A percentile compares a stretch with the other conserved stretches of the same genome.
These are phyloP conservation scores for Syncephalastrum racemosum DNA, from an alignment of 371 early-diverging fungal species.

Conservation along the genomic window DNA sequence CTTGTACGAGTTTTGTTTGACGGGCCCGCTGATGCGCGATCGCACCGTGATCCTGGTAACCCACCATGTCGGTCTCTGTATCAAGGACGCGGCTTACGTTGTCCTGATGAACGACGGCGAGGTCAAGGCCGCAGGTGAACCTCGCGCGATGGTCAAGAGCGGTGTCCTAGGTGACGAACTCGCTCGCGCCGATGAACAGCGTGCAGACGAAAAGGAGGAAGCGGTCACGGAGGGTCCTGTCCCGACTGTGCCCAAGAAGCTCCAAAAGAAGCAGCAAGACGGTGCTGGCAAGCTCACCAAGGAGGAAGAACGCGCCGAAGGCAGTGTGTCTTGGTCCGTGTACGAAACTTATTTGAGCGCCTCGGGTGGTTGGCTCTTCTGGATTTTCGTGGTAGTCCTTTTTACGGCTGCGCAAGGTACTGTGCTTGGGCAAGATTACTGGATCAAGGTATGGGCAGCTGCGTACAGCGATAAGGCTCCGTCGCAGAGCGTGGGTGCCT, in stretches of 20 bases:
- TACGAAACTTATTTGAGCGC: constrained; percentile 66
- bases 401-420: constrained; percentile 52
- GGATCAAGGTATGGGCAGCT: constrained; percentile 61
- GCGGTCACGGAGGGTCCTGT: constrained; percentile 35
- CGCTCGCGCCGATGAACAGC: constrained; percentile 18
- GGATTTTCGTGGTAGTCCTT: constrained; percentile 47
- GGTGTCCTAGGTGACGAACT: constrained; percentile 52
- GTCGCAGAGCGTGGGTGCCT: neutral
- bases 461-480: constrained; percentile 18
- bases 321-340: constrained; percentile 59
- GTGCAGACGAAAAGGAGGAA: constrained; percentile 18
- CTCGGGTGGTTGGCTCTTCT: constrained; percentile 62
- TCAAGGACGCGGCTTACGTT: constrained; percentile 70
- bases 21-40: constrained; percentile 63
- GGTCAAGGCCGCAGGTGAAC: constrained; percentile 59
- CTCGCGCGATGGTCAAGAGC: constrained; percentile 40
- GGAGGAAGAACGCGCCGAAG: constrained; percentile 68
- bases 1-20: constrained; percentile 68
- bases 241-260: constrained; percentile 26
- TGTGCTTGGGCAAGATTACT: constrained; percentile 58
- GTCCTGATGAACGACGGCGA: constrained; percentile 72
- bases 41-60: constrained; percentile 87
- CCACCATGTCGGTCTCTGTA: constrained; percentile 76
- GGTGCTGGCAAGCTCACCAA: constrained; percentile 58
- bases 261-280: constrained; percentile 24